Percentiles rank a stretch among this genome's conserved stretches.
phyloP scores from a whole-genome alignment of 768 basidiomycete species.

The Suillus ampliporus region DNA sequence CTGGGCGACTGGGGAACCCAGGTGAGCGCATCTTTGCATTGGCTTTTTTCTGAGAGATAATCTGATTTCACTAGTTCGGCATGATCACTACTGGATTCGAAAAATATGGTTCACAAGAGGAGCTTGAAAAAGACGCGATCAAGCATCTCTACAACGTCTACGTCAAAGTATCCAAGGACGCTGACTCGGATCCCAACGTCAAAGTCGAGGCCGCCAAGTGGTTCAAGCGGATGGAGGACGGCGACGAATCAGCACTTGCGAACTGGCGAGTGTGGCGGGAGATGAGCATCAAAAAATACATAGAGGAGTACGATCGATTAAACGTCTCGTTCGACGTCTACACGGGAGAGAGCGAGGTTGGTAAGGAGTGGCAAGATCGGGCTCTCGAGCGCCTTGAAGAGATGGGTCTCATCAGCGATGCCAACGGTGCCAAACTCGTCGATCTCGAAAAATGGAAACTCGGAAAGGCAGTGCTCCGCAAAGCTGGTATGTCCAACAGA shows the following conservation, averaged over 20 bases:
- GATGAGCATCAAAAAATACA: conserved; percentile 88
- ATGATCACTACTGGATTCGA: conserved; percentile 91
- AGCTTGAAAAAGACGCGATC: conserved; percentile 87
- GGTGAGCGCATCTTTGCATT: conserved; percentile 49
- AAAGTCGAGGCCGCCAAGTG: conserved; percentile 80
- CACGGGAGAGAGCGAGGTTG: conserved; percentile 86
- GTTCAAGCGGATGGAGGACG: conserved; percentile 96
- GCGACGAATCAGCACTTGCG: conserved; percentile 79
- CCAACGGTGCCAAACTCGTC: conserved; percentile 83
- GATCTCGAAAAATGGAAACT: conserved; percentile 91
- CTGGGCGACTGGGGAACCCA: conserved; percentile 99
- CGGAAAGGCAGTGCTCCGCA: conserved; percentile 88
- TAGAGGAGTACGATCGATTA: conserved; percentile 83
- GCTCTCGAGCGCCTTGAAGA: conserved; percentile 71
- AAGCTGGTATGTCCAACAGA: conserved; percentile 61
- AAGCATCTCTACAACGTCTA: conserved; percentile 95
- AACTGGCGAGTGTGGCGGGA: conserved; percentile 96
- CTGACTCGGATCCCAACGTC: conserved; percentile 70
- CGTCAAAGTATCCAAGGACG: conserved; percentile 91
- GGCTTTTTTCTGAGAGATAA: neutral
- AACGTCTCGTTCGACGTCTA: conserved; percentile 94
- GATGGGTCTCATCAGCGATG: conserved; percentile 76
- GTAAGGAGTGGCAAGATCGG: conserved; percentile 72
- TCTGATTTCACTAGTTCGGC: conserved; percentile 61
- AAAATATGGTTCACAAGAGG: conserved; percentile 86